A percentile compares a stretch with the other conserved stretches of the same genome.
Evolutionary conservation across 2,329 filamentous ascomycete species (phyloP).

Genomic region (Botrytis medusae): DNA sequence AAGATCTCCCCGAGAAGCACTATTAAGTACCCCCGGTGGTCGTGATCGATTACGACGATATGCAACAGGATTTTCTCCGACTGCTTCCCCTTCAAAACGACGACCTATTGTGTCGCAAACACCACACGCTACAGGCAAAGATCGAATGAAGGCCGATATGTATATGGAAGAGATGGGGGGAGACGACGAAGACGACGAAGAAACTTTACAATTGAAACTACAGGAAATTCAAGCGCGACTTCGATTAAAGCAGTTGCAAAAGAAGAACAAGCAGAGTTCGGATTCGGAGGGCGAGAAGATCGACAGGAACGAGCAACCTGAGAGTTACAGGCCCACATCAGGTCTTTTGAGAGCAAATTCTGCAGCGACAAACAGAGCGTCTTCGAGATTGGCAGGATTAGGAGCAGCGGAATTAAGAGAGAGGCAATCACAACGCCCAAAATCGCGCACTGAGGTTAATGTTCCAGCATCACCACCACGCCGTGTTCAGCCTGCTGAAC

Average conservation of each 20-base stretch:
- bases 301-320: conserved; percentile 23
- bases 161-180: conserved; percentile 43
- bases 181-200: conserved; percentile 75
- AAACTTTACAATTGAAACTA: conserved; percentile 81
- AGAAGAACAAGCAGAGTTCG: conserved; percentile 47
- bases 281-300: conserved; percentile 33
- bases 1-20: conserved; percentile 63
- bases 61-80: conserved; percentile 65
- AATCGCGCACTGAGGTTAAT: conserved; percentile 53
- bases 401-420: conserved; percentile 23
- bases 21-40: conserved; percentile 71
- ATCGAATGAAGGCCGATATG: conserved; percentile 36
- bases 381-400: conserved; percentile 32
- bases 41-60: conserved; percentile 71
- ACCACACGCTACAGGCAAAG: conserved; percentile 26
- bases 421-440: conserved; percentile 33
- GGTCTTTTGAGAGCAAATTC: conserved; percentile 31
- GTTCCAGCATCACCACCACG: conserved; percentile 75
- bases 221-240: conserved; percentile 86
- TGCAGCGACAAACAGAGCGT: conserved; percentile 32
- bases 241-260: conserved; percentile 83
- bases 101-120: conserved; percentile 35
- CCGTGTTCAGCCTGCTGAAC: conserved; percentile 50
- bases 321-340: conserved; percentile 24
- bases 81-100: conserved; percentile 63